Base-by-base conservation (phyloP, 768 basidiomycete species). In the Serendipita indica region DNA sequence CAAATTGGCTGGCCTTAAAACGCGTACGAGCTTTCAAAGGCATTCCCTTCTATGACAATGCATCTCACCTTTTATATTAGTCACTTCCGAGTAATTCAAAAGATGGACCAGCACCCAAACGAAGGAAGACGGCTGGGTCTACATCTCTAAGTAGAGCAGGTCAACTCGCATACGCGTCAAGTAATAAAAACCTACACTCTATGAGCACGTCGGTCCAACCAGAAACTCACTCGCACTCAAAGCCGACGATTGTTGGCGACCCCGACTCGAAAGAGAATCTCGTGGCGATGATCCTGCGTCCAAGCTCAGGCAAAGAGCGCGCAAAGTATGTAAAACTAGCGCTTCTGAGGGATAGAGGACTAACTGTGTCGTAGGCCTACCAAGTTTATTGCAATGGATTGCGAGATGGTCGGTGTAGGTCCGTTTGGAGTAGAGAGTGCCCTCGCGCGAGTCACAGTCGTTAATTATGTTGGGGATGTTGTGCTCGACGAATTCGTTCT, bases 351-450 rank as follows among this genome's bases (percentile, higher is more conserved):
- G 13, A 39, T n/a, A n/a, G 1, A 39, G n/a, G n/a, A n/a, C n/a
- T n/a, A n/a, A n/a, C n/a, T 30, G 7, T 27, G 57, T 20, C n/a
- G 37, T 58, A 82, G 83, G 46, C 79, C 80, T 3, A 85, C 85
- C 49, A 83, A 79, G 65, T 86, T 86, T 62, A 72, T 96, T 39
- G 82, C 90, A 0, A 73, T 99, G 28, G 94, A 99, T 70, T 98
- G 94, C 65, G 94, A 98, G 70, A 96, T 98, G 91, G 93, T 98
- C 10, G 92, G 92, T 3, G 79, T 94, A n/a, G 91, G 91, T 0
- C 75, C 80, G n/a, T 76, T 83, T 25, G 89, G 89, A 20, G 70
- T 70, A 2, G 89, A 94, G 67, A 90, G 87, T 0, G 83, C 85
- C 0, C 77, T 96, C 13, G 93, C 91, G 1, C 82, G 93, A 32